Evolutionary conservation across 805 yeast genomes (phyloP).

Genomic region (Candida ficus): DNA sequence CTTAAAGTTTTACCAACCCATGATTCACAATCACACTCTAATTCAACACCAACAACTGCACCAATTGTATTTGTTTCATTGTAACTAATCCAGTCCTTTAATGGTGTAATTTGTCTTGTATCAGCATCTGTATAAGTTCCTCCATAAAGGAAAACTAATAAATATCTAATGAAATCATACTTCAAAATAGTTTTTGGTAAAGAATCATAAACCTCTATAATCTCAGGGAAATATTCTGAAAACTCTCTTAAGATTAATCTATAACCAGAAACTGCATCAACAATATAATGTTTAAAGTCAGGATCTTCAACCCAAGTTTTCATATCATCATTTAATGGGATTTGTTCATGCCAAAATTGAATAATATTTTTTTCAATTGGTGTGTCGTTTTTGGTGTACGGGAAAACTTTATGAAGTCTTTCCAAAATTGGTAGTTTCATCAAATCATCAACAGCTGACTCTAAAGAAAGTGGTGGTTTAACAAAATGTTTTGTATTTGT

Average conservation of each 20-base stretch:
- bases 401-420: conserved; percentile 11
- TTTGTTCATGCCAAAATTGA: conserved; percentile 24
- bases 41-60: conserved; percentile 49
- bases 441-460: no score
- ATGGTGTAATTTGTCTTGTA: conserved; percentile 43
- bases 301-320: conserved; percentile 9
- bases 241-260: conserved; percentile 23
- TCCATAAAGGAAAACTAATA: conserved; percentile 46
- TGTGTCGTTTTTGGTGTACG: conserved; percentile 15
- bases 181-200: conserved; percentile 50
- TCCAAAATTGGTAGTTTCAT: conserved; percentile 11
- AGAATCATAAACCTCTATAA: conserved; percentile 42
- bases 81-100: conserved; percentile 52
- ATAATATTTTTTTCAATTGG: conserved; percentile 20
- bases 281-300: conserved; percentile 13
- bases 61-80: conserved; percentile 38
- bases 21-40: conserved; percentile 45
- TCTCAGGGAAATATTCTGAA: conserved; percentile 41
- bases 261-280: conserved; percentile 27
- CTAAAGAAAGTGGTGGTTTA: no score
- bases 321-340: background rate
- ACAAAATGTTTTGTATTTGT: no score
- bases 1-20: conserved; percentile 49
- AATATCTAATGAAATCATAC: conserved; percentile 53
- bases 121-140: conserved; percentile 64